Base-by-base conservation (phyloP, 768 basidiomycete genomes). In the Suillus variegatus region DNA sequence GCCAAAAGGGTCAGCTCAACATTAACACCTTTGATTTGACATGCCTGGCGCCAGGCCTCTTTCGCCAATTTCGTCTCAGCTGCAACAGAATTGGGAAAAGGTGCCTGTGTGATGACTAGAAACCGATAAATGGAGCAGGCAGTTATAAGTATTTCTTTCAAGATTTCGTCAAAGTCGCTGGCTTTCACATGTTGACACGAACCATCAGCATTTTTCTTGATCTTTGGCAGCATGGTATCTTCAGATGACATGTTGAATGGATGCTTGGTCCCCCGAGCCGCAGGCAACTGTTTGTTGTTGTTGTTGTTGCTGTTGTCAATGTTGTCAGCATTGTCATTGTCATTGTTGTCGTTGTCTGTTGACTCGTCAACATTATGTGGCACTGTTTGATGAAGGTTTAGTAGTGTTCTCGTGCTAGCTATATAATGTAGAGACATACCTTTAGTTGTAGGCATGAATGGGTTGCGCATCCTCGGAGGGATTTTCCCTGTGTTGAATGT, bases 151-250 rank as follows among this genome's bases (percentile, higher is more conserved):
- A 28, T 28, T 3, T 28, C 28, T 28, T 28, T 28, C 4, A 3
- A 66, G 10, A 66, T 55, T 4, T 67, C 57, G 14, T 72, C 66
- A 44, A 62, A 72, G 61, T 73, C 69, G 4, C 63, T 67, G 8
- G 70, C 73, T 61, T 69, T 49, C 22, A 49, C 6, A 6, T 6
- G 6, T 49, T 0, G 47, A 49, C 22, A 4, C 12, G 1, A 49
- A 49, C 47, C 6, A 0, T 49, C 47, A 13, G 22, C 1, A 2
- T 49, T 14, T 22, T 49, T 49, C 47, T 22, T 49, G 47, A 49
- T 12, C 47, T 49, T 49, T 0, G 10, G 47, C 47, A 49, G 22
- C 47, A 49, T 5, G 6, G 47, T 49, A 49, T 49, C 12, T 51
- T 51, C 49, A 14, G 6, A 49, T 4, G 12, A 49, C 22, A 49